These are phyloP conservation scores for Murraya paniculata DNA, from an alignment of 345 rosid genomes.

Conservation along the genomic window DNA sequence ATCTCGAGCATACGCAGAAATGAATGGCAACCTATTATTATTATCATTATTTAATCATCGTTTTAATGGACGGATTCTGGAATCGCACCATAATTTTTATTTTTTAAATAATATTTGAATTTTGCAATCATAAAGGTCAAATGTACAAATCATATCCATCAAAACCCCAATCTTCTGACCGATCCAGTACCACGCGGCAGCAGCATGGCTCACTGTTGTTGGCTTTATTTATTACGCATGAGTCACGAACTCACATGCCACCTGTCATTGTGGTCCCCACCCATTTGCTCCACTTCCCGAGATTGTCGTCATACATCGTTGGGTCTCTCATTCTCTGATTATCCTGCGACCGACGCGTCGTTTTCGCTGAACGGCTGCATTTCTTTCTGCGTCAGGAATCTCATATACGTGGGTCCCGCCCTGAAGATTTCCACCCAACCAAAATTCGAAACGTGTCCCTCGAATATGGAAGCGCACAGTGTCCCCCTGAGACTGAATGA, in stretches of 20 bases:
- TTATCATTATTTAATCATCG: too few relatives aligned
- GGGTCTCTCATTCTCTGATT: constrained; percentile 1
- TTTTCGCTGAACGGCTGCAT: constrained; percentile 27
- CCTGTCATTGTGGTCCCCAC: too few relatives aligned
- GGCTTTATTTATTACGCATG: background rate
- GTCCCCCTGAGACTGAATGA: background rate
- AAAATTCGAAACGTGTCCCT: constrained; percentile 1
- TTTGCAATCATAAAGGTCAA: too few relatives aligned
- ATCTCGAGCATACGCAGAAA: too few relatives aligned
- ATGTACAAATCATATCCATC: too few relatives aligned
- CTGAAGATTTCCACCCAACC: background rate
- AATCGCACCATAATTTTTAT: too few relatives aligned
- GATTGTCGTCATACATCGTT: background rate
- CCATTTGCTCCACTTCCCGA: constrained; percentile 3
- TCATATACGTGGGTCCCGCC: background rate
- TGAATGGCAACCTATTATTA: too few relatives aligned
- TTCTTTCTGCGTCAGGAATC: constrained; percentile 24
- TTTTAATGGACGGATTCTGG: too few relatives aligned
- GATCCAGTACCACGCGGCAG: background rate
- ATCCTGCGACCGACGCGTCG: constrained; percentile 43
- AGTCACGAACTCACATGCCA: background rate
- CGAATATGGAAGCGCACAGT: background rate
- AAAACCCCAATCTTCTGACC: background rate
- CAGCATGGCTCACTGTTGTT: background rate
- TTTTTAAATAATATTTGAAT: too few relatives aligned